Conservation (phyloP, 768 basidiomycete species). For the Russula dissimulans region DNA sequence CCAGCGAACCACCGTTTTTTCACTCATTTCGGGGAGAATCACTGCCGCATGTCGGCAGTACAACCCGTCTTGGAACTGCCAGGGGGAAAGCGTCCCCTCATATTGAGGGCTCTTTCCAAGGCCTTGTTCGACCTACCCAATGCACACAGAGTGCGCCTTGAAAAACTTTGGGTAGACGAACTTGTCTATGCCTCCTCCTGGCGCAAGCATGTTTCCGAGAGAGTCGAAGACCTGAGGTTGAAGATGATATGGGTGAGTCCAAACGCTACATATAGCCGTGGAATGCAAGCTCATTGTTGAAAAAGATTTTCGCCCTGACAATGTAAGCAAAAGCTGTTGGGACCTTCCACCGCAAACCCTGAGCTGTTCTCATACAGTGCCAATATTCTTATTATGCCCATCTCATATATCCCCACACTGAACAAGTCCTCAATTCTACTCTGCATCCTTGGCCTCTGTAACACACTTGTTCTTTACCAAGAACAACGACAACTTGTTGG, state of each 20-base stretch:
- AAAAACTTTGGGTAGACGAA: neutral
- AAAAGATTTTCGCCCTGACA: neutral
- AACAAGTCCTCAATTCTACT: neutral
- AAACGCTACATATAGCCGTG: neutral
- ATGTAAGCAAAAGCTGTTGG: neutral
- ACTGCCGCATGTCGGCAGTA: neutral
- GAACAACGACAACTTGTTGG: neutral
- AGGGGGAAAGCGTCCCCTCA: neutral
- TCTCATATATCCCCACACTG: neutral
- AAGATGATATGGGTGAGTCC: neutral
- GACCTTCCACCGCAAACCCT: neutral
- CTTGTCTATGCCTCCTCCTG: neutral
- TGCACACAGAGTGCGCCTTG: neutral
- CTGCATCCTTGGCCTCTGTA: neutral
- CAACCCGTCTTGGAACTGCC: neutral
- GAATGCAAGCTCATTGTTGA: neutral
- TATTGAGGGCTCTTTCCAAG: neutral
- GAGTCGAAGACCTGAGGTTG: neutral
- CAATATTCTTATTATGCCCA: neutral
- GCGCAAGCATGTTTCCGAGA: slow-evolving; percentile 4
- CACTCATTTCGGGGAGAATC: slow-evolving; percentile 3
- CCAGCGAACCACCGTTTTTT: slow-evolving; percentile 9
- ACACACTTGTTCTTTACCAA: neutral
- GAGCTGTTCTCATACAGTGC: neutral
- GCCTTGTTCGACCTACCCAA: slow-evolving; percentile 3